Conservation (phyloP, 768 basidiomycete genomes). For the Thelephora aurantiotincta region DNA sequence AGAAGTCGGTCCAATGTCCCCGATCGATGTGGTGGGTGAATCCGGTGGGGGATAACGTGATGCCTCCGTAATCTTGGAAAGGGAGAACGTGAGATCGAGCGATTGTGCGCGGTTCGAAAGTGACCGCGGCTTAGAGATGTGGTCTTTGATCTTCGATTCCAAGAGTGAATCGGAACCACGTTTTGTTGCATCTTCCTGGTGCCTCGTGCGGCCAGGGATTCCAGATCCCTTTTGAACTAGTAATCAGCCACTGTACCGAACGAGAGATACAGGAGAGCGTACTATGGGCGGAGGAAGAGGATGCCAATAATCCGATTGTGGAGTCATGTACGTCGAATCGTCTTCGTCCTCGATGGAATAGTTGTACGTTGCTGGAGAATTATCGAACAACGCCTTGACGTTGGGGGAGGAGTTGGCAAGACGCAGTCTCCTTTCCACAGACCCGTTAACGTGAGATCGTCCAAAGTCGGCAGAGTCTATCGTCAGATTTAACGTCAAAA, state of each 20-base stretch:
- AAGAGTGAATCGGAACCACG: constrained; percentile 75
- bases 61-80: constrained; percentile 69
- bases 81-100: constrained; percentile 74
- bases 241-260: constrained; percentile 8
- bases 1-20: constrained; percentile 62
- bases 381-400: constrained; percentile 89
- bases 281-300: constrained; percentile 59
- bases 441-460: constrained; percentile 29
- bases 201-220: constrained; percentile 50
- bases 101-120: constrained; percentile 81
- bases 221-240: constrained; percentile 43
- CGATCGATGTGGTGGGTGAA: constrained; percentile 67
- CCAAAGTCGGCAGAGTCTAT: constrained; percentile 68
- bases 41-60: constrained; percentile 50
- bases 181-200: constrained; percentile 64
- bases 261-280: constrained; percentile 16
- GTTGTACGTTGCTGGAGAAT: constrained; percentile 55
- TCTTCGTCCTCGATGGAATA: constrained; percentile 69
- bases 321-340: constrained; percentile 32
- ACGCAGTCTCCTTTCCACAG: constrained; percentile 56
- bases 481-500: constrained; percentile 7
- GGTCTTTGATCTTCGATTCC: constrained; percentile 75
- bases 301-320: constrained; percentile 60
- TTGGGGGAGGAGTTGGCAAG: constrained; percentile 86
- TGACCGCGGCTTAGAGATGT: constrained; percentile 61